Percentiles rank a stretch among this genome's conserved stretches.
Conservation (phyloP, 164 flowering plant genomes). For the Cinnamomum chago region DNA sequence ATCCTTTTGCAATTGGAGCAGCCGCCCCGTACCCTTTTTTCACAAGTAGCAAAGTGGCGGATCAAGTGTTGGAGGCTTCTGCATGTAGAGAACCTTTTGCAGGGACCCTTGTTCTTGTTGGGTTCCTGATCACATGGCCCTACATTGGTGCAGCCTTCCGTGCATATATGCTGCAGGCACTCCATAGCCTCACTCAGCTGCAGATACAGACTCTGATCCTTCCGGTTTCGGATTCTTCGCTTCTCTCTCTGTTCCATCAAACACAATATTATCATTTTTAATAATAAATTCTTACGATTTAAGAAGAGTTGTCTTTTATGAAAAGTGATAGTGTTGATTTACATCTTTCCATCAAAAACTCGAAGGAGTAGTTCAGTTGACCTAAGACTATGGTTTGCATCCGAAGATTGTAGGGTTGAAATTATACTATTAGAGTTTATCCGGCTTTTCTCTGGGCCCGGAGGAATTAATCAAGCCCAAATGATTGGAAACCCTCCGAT, state of each 20-base stretch:
- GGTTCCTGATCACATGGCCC: constrained; percentile 65
- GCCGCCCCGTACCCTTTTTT: constrained; percentile 60
- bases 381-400: too few relatives aligned
- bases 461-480: too few relatives aligned
- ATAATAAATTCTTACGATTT: too few relatives aligned
- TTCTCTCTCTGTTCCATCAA: constrained; percentile 48
- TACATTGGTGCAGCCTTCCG: constrained; percentile 80
- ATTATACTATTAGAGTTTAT: too few relatives aligned
- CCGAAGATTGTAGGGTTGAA: too few relatives aligned
- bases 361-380: too few relatives aligned
- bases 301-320: too few relatives aligned
- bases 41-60: constrained; percentile 69
- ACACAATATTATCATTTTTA: neutral
- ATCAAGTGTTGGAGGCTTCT: constrained; percentile 68
- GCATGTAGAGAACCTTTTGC: constrained; percentile 64
- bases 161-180: constrained; percentile 80
- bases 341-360: too few relatives aligned
- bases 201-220: constrained; percentile 52
- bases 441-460: too few relatives aligned
- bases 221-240: constrained; percentile 33
- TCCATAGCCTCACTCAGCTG: constrained; percentile 94
- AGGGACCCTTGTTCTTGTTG: constrained; percentile 38
- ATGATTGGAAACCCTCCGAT: too few relatives aligned
- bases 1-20: constrained; percentile 83
- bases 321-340: too few relatives aligned